phyloP scores from a whole-genome alignment of 768 basidiomycete genomes.

The Suillus paluster region DNA sequence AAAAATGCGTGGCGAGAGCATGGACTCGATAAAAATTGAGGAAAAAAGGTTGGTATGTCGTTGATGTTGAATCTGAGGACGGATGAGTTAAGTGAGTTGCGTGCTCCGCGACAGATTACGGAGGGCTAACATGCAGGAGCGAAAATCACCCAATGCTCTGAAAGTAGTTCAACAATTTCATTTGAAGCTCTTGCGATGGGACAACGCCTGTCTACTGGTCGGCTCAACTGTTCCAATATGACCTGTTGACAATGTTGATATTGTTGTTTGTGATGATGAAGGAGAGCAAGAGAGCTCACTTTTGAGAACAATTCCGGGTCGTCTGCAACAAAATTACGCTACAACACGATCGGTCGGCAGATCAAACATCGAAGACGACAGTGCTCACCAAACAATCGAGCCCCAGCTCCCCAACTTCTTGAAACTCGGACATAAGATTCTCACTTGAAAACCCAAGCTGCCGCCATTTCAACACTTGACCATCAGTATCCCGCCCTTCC shows the following conservation, averaged over 20 bases:
- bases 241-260: slow-evolving; percentile 48
- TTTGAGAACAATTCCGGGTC: slow-evolving; percentile 78
- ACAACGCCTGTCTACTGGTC: slow-evolving; percentile 75
- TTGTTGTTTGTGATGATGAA: not conserved
- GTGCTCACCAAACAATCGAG: slow-evolving; percentile 77
- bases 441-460: slow-evolving; percentile 80
- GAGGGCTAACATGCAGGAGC: slow-evolving; percentile 76
- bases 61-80: slow-evolving; percentile 68
- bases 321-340: slow-evolving; percentile 71
- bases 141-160: slow-evolving; percentile 85
- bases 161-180: slow-evolving; percentile 82
- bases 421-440: slow-evolving; percentile 76
- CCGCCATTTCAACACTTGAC: slow-evolving; percentile 67
- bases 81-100: slow-evolving; percentile 9
- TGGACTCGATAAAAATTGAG: slow-evolving; percentile 85
- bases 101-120: not conserved
- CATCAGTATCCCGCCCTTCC: slow-evolving; percentile 54
- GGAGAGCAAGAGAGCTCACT: slow-evolving; percentile 39
- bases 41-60: slow-evolving; percentile 86
- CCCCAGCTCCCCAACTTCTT: slow-evolving; percentile 78
- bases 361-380: slow-evolving; percentile 1
- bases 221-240: slow-evolving; percentile 78
- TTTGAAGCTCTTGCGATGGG: slow-evolving; percentile 85
- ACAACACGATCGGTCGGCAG: not conserved
- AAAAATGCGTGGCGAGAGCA: slow-evolving; percentile 80